Base-by-base conservation (phyloP, 768 basidiomycete genomes). In the Xanthoconium stramineum region DNA sequence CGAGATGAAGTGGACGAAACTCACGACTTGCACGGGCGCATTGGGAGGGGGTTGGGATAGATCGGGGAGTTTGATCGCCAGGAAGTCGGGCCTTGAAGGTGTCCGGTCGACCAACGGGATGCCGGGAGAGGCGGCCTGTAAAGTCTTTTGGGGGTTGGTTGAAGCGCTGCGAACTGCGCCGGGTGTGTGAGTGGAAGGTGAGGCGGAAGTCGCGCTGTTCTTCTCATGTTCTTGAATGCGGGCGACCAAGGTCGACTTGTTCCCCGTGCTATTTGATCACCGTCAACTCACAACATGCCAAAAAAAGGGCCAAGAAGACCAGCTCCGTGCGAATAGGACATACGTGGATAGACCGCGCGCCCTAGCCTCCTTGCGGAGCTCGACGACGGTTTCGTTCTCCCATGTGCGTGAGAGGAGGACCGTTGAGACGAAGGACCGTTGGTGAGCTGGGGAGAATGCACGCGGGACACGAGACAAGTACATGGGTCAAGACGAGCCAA, bases 61-160 rank as follows among this genome's bases (percentile, higher is more conserved):
- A 58, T 86, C 78, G 20, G 90, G 90, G 42, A 92, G 65, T 47
- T 72, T 75, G 61, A 88, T 68, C 57, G 78, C 76, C 60, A 83
- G 65, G 53, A 77, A 78, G 20, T 68, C 67, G 8, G 73, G 55
- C 13, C 71, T 66, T 20, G 53, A 14, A 12, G 17, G 20, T 9
- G 55, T 57, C 20, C 72, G 69, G 3, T 74, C 55, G 19, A 71
- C 59, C 20, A 76, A 68, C 17, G 78, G 82, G 14, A 80, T 70
- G 20, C 80, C 78, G 24, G 80, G 74, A 6, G 77, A 67, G 58
- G 68, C 60, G 37, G 76, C 67, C 64, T 56, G 64, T 35, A 58
- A 62, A 15, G 59, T 60, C 55, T 64, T 60, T 39, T 65, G 44
- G 44, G 68, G 55, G 24, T 46, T 62, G 47, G 53, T 66, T 50